Evolutionary conservation across 2,329 filamentous ascomycete genomes (phyloP).

Genomic region (Aulographum hederae): DNA sequence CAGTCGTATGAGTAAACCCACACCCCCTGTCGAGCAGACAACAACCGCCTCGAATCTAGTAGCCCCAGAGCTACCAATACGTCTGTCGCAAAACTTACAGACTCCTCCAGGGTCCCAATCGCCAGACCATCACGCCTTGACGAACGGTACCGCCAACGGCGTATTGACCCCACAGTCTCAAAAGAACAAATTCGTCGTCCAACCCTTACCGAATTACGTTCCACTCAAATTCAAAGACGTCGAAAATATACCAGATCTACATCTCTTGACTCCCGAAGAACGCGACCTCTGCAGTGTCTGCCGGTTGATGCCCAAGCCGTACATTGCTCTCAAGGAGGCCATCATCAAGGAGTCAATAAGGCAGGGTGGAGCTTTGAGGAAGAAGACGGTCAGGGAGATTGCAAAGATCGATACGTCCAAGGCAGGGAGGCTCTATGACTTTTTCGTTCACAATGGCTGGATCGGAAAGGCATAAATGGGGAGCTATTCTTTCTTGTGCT

Average conservation of each 20-base stretch:
- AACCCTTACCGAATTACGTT: slow-evolving; percentile 40
- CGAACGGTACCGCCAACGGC: slow-evolving; percentile 19
- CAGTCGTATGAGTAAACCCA: slow-evolving; percentile 46
- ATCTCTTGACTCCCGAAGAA: slow-evolving; percentile 73
- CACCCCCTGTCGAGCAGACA: slow-evolving; percentile 45
- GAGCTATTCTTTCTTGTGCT: too few relatives aligned
- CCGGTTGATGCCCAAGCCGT: slow-evolving; percentile 81
- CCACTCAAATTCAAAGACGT: slow-evolving; percentile 50
- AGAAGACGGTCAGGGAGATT: slow-evolving; percentile 81
- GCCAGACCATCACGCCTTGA: too few relatives aligned
- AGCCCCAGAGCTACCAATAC: slow-evolving; percentile 58
- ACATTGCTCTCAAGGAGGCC: slow-evolving; percentile 83
- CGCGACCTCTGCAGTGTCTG: slow-evolving; percentile 69
- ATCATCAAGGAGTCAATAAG: slow-evolving; percentile 83
- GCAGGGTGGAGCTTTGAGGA: slow-evolving; percentile 73
- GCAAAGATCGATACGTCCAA: slow-evolving; percentile 73
- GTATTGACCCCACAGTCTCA: slow-evolving; percentile 16
- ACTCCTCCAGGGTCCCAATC: slow-evolving; percentile 17
- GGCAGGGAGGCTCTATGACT: slow-evolving; percentile 75
- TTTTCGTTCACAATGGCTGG: slow-evolving; percentile 86
- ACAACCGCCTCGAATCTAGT: slow-evolving; percentile 60
- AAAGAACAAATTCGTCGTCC: slow-evolving; percentile 32
- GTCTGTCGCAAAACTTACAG: slow-evolving; percentile 26
- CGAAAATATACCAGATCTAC: slow-evolving; percentile 67
- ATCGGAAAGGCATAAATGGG: slow-evolving; percentile 78